Evolutionary conservation across 805 yeast species (phyloP).

Genomic region (Candida orba): DNA sequence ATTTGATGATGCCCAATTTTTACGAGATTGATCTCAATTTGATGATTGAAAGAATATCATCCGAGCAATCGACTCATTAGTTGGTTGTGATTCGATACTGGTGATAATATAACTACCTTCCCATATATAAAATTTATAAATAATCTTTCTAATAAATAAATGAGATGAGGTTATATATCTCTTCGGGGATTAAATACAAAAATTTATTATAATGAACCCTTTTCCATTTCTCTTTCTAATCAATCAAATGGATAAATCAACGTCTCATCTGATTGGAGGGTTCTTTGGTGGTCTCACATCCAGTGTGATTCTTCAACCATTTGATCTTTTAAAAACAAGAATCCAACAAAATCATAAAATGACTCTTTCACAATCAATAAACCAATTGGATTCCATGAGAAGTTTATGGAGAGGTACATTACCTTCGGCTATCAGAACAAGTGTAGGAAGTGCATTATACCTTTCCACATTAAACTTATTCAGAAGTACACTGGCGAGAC

Average conservation of each 20-base stretch:
- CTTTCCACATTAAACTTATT: conserved; percentile 61
- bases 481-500: conserved; percentile 42
- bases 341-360: conserved; percentile 51
- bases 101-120: too few species aligned
- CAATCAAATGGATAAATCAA: not conserved
- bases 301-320: conserved; percentile 76
- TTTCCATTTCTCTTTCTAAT: not conserved
- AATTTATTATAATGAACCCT: not conserved
- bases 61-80: not conserved
- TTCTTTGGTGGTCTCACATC: conserved; percentile 80
- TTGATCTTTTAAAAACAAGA: conserved; percentile 83
- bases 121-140: too few species aligned
- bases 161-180: not conserved
- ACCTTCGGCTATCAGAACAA: conserved; percentile 85
- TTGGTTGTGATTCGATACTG: not conserved
- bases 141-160: too few species aligned
- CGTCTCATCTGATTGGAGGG: conserved; percentile 64
- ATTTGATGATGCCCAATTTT: not conserved
- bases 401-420: conserved; percentile 90
- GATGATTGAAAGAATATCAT: not conserved
- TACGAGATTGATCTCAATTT: not conserved
- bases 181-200: too few species aligned
- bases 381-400: conserved; percentile 31
- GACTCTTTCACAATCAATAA: conserved; percentile 28
- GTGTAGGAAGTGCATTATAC: conserved; percentile 85